Conservation (phyloP, 768 basidiomycete genomes). For the Serendipita indica region DNA sequence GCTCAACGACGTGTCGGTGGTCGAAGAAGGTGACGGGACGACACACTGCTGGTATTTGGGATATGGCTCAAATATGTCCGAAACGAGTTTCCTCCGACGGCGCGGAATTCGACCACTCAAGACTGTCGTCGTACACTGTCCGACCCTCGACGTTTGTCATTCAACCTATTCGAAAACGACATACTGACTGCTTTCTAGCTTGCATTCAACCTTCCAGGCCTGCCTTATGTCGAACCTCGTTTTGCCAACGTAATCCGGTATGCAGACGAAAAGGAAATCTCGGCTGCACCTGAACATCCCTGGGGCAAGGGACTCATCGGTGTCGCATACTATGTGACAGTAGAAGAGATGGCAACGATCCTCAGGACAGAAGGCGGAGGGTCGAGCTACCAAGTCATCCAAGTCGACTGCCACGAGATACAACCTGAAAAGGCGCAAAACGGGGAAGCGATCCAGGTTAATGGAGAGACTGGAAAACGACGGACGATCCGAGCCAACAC, state of each 20-base stretch:
- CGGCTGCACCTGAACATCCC: background rate
- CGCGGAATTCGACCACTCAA: background rate
- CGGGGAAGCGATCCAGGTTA: background rate
- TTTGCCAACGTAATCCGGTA: background rate
- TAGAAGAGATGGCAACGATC: constrained; percentile 1
- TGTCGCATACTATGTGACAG: background rate
- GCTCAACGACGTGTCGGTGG: background rate
- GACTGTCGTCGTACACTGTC: background rate
- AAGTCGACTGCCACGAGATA: constrained; percentile 7
- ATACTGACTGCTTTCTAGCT: background rate
- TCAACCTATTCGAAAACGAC: background rate
- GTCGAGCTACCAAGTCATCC: constrained; percentile 5
- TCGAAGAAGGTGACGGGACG: background rate
- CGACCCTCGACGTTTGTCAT: background rate
- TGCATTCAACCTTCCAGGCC: background rate
- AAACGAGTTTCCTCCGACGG: background rate
- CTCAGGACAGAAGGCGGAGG: background rate
- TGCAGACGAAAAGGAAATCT: background rate
- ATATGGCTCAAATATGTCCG: background rate
- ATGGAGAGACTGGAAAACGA: background rate
- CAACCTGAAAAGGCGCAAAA: background rate
- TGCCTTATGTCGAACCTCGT: background rate
- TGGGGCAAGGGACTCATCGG: constrained; percentile 5
- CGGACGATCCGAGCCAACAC: background rate
- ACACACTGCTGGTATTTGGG: constrained; percentile 6